Evolutionary conservation across 345 rosid genomes (phyloP).

Genomic region (Gossypium longicalyx): DNA sequence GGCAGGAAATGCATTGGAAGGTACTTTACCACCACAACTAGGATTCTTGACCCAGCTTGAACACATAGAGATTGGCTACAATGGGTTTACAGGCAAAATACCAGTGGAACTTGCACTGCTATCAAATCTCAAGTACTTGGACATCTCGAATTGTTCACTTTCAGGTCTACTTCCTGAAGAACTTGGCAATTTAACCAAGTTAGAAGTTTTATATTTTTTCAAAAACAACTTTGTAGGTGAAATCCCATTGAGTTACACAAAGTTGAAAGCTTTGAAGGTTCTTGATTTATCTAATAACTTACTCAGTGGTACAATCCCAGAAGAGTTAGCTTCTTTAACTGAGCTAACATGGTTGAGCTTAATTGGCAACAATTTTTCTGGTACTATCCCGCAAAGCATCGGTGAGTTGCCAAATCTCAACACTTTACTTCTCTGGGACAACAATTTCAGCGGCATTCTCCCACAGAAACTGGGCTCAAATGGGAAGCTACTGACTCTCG

Average conservation of each 20-base stretch:
- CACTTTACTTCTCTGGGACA: constrained; percentile 66
- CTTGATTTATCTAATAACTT: constrained; percentile 72
- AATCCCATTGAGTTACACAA: constrained; percentile 61
- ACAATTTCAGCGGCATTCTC: constrained; percentile 56
- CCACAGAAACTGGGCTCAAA: constrained; percentile 74
- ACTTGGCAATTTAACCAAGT: constrained; percentile 57
- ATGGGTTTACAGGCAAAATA: constrained; percentile 47
- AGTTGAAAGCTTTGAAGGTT: constrained; percentile 39
- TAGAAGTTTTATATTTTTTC: constrained; percentile 54
- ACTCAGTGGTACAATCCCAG: constrained; percentile 66
- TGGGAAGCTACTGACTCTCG: constrained; percentile 50
- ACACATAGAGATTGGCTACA: constrained; percentile 81
- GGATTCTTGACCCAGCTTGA: constrained; percentile 59
- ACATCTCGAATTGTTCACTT: constrained; percentile 57
- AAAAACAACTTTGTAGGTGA: constrained; percentile 50
- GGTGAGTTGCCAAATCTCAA: constrained; percentile 59
- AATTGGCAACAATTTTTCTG: constrained; percentile 52
- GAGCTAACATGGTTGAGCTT: constrained; percentile 57
- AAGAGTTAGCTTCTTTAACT: constrained; percentile 41
- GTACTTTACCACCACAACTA: constrained; percentile 55
- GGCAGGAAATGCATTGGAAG: constrained; percentile 69
- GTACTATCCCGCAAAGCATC: constrained; percentile 60
- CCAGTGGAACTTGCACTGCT: constrained; percentile 55
- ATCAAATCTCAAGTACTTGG: constrained; percentile 58
- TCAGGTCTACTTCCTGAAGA: constrained; percentile 58